phyloP scores from a whole-genome alignment of 139 green algal species.

The Yamagishiella unicocca region DNA sequence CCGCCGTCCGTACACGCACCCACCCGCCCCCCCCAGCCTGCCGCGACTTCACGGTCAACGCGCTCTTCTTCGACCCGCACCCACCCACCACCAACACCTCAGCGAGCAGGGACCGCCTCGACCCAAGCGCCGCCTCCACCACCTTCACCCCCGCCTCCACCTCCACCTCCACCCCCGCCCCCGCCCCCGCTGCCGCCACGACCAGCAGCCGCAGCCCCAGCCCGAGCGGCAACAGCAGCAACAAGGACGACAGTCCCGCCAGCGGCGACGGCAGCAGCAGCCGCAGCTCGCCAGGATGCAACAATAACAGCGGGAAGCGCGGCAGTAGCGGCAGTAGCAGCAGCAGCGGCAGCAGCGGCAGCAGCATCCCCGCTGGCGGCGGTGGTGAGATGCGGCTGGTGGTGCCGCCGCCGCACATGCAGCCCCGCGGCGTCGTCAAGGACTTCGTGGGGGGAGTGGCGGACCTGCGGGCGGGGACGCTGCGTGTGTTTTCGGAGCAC shows the following conservation, averaged over 20 bases:
- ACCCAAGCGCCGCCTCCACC: too few relatives aligned
- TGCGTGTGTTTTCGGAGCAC: not conserved
- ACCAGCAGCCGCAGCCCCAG: not conserved
- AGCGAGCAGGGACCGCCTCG: not conserved
- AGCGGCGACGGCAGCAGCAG: too few relatives aligned
- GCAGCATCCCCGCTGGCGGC: too few relatives aligned
- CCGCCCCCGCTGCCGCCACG: too few relatives aligned
- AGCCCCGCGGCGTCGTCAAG: conserved; percentile 44
- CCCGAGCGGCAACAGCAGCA: not conserved
- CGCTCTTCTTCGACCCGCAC: conserved; percentile 63
- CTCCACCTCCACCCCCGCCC: too few relatives aligned
- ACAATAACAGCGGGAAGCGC: not conserved
- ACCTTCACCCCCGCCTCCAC: too few relatives aligned
- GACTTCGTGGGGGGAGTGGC: conserved; percentile 64
- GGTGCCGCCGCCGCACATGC: not conserved
- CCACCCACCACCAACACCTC: conserved; percentile 1
- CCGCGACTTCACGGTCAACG: conserved; percentile 73
- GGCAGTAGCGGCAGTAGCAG: not conserved
- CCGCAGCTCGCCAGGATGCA: too few relatives aligned
- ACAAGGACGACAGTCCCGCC: not conserved
- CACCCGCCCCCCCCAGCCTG: conserved; percentile 14
- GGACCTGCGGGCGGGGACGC: conserved; percentile 45
- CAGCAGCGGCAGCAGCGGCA: not conserved
- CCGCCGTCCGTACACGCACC: not conserved
- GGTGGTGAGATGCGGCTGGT: not conserved